Base-by-base conservation (phyloP, 176 grass and related monocot genomes). In the sorghum (Sorghum bicolor) region DNA sequence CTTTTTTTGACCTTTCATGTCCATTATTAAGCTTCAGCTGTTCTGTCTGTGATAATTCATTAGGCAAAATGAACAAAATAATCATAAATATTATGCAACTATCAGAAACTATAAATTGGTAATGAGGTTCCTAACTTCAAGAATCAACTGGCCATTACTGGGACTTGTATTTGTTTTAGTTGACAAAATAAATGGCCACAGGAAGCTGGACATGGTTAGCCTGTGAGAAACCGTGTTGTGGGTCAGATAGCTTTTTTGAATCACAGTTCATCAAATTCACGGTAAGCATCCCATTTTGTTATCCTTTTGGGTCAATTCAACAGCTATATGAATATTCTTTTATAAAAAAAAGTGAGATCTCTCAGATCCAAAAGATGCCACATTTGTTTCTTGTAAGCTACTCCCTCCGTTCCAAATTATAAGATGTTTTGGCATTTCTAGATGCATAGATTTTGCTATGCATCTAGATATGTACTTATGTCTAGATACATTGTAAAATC, bases 21-120 rank as follows among this genome's bases (percentile, higher is more conserved):
- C 83, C 87, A 95, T 88, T 93, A 95, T 88, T 94, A 57, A 84
- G 52, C 84, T 90, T 94, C 77, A 81, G 85, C 79, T 86, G 73
- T 82, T 89, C 81, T 52, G 90, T 72, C 93, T 95, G 83, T 79
- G 85, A 72, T 60, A 72, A 69, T 81, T 58, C 69, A 34, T 68
- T 77, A 70, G 7, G 65, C 41, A 72, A 61, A 86, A 87, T 80
- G 31, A 76, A 52, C 33, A 85, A 24, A 69, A 79, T 72, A 26
- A 40, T 78, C 64, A 52, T 38, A 72, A 62, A 67, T 47, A 25
- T 2, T n/a, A 67, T 75, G 37, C 29, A 30, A 36, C 33, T 12
- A 5, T 61, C 39, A 64, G 76, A 85, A 66, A 57, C 55, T 67
- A 78, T 48, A 77, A 78, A 30, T 67, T 72, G 40, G 53, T 55